These are phyloP conservation scores for Pseudophaeomoniella oleicola DNA, from an alignment of 2,329 filamentous ascomycete genomes.

Conservation along the genomic window DNA sequence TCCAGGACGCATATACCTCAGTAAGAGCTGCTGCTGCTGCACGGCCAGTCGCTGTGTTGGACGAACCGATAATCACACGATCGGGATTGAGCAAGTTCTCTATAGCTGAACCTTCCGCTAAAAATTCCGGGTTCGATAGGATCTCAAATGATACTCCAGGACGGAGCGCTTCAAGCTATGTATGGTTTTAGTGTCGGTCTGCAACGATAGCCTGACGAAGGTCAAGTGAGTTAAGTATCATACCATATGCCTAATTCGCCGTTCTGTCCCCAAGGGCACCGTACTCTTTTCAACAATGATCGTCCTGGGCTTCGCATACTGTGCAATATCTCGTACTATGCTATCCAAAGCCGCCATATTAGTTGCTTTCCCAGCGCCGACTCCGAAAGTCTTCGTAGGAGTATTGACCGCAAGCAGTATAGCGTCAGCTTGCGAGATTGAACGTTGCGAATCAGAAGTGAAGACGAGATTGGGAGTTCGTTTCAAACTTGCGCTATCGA, in stretches of 20 bases:
- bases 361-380: constrained; percentile 55
- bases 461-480: constrained; percentile 57
- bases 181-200: too few species aligned
- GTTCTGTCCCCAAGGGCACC: constrained; percentile 60
- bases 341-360: constrained; percentile 61
- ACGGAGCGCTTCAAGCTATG: background rate
- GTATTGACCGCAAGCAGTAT: constrained; percentile 68
- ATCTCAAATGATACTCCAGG: background rate
- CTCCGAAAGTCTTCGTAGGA: constrained; percentile 57
- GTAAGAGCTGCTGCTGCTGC: constrained; percentile 50
- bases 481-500: constrained; percentile 6
- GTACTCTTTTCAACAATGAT: constrained; percentile 75
- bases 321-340: constrained; percentile 52
- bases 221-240: too few species aligned
- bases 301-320: constrained; percentile 48
- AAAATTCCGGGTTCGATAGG: constrained; percentile 71
- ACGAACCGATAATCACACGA: constrained; percentile 60
- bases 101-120: constrained; percentile 64
- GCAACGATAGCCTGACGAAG: too few species aligned
- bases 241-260: constrained; percentile 56
- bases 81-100: constrained; percentile 56
- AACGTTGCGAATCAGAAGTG: constrained; percentile 48
- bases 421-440: constrained; percentile 54
- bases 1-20: constrained; percentile 56
- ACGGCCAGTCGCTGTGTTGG: constrained; percentile 43